phyloP scores from a whole-genome alignment of 176 grass and related monocot species.

The Areca catechu region DNA sequence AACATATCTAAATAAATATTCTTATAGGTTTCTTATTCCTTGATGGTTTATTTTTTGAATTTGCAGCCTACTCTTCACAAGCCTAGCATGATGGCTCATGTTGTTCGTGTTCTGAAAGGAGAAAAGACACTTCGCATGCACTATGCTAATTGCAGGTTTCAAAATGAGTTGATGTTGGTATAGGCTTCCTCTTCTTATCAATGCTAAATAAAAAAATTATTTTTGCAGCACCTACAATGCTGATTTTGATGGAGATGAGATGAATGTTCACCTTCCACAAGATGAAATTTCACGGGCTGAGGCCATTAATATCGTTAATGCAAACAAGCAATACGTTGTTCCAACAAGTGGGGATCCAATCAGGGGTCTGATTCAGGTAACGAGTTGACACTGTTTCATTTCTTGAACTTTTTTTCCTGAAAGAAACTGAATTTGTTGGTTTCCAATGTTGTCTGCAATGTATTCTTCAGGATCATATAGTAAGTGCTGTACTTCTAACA shows the following conservation, averaged over 20 bases:
- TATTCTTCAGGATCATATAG: slow-evolving; percentile 71
- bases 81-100: slow-evolving; percentile 98
- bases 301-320: slow-evolving; percentile 83
- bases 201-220: background rate
- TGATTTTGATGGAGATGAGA: slow-evolving; percentile 99
- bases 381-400: background rate
- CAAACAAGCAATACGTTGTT: slow-evolving; percentile 93
- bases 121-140: slow-evolving; percentile 95
- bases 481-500: slow-evolving; percentile 90
- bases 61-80: slow-evolving; percentile 90
- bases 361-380: slow-evolving; percentile 92
- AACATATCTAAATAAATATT: too few species aligned
- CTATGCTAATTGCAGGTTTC: slow-evolving; percentile 98
- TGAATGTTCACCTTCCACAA: slow-evolving; percentile 97
- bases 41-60: slow-evolving; percentile 10
- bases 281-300: slow-evolving; percentile 97
- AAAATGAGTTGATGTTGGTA: background rate
- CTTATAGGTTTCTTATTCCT: too few species aligned
- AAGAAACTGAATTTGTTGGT: too few species aligned
- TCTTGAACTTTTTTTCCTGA: background rate
- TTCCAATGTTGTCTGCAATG: background rate
- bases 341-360: slow-evolving; percentile 78
- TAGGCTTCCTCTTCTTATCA: background rate
- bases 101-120: slow-evolving; percentile 82
- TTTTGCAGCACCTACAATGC: slow-evolving; percentile 93